Evolutionary conservation across 306 rosid species (phyloP).

Genomic region (Corylus heterophylla): DNA sequence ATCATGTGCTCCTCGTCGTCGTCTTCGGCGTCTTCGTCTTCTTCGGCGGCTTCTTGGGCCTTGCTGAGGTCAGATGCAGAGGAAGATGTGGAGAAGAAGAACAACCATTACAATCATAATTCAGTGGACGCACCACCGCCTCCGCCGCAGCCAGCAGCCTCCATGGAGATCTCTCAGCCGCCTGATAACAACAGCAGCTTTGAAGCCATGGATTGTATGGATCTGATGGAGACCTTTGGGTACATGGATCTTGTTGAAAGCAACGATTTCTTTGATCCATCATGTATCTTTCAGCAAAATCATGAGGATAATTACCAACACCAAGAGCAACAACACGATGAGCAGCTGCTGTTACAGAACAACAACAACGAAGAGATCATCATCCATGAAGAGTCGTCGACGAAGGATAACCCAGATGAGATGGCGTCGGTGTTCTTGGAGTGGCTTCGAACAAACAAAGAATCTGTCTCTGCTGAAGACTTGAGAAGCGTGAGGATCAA

Average conservation of each 20-base stretch:
- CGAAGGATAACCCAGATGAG: conserved; percentile 36
- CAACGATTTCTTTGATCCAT: conserved; percentile 63
- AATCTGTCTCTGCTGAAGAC: conserved; percentile 82
- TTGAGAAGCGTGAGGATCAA: conserved; percentile 82
- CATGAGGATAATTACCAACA: conserved; percentile 42
- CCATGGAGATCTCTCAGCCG: conserved; percentile 58
- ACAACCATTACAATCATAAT: conserved; percentile 11
- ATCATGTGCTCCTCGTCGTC: conserved; percentile 45
- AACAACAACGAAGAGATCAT: conserved; percentile 16
- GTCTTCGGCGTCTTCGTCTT: conserved; percentile 58
- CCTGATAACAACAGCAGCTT: conserved; percentile 7
- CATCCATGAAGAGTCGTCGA: conserved; percentile 1
- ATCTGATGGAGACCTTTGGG: conserved; percentile 69
- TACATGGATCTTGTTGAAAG: conserved; percentile 73
- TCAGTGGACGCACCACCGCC: conserved; percentile 25
- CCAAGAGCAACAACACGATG: conserved; percentile 31
- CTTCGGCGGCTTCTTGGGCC: conserved; percentile 77
- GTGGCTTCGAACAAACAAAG: conserved; percentile 78
- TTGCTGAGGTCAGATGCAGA: conserved; percentile 55
- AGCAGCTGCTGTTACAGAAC: conserved; percentile 16
- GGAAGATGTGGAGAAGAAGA: conserved; percentile 35
- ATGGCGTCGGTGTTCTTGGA: conserved; percentile 89
- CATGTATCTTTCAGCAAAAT: conserved; percentile 46
- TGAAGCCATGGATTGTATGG: conserved; percentile 47
- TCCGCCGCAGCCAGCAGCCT: conserved; percentile 54